Conservation (phyloP, 1,284 basidiomycete genomes). For the Pyrrhoderma lamaoense region DNA sequence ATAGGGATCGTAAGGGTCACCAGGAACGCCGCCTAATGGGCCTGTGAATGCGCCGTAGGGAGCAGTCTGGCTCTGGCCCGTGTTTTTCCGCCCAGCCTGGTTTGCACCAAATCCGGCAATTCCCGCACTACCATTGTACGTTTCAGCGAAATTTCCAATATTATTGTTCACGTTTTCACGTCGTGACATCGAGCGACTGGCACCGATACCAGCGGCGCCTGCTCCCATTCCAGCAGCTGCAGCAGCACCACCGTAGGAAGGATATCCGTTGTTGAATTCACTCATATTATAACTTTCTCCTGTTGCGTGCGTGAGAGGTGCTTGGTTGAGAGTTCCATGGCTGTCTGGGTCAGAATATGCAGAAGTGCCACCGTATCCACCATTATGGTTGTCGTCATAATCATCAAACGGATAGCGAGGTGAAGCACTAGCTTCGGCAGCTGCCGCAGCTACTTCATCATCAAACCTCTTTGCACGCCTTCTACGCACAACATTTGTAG, state of each 20-base stretch:
- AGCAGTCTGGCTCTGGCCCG: slow-evolving; percentile 18
- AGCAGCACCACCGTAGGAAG: slow-evolving; percentile 3
- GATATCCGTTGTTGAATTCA: slow-evolving; percentile 31
- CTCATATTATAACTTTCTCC: slow-evolving; percentile 43
- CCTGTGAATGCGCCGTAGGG: slow-evolving; percentile 32
- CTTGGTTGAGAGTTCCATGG: slow-evolving; percentile 48
- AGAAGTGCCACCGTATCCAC: slow-evolving; percentile 20
- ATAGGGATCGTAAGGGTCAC: slow-evolving; percentile 19
- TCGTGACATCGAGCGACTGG: slow-evolving; percentile 24
- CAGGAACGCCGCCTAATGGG: slow-evolving; percentile 25
- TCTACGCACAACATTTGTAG: slow-evolving; percentile 49
- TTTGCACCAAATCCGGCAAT: slow-evolving; percentile 12
- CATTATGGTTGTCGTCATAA: slow-evolving; percentile 30
- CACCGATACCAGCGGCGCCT: slow-evolving; percentile 22
- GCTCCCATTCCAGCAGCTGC: slow-evolving; percentile 23
- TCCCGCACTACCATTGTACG: not conserved
- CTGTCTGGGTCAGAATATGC: slow-evolving; percentile 49
- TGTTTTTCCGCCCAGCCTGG: slow-evolving; percentile 23
- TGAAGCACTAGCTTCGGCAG: slow-evolving; percentile 42
- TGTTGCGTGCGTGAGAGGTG: slow-evolving; percentile 33
- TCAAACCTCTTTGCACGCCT: slow-evolving; percentile 59
- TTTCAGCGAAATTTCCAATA: not conserved
- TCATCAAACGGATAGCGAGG: slow-evolving; percentile 48
- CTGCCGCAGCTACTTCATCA: slow-evolving; percentile 60
- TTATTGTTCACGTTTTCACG: slow-evolving; percentile 8